Evolutionary conservation across 768 basidiomycete genomes (phyloP), one percentile per base, ranked within the genome.

Genomic region (Dioszegia hungarica): DNA sequence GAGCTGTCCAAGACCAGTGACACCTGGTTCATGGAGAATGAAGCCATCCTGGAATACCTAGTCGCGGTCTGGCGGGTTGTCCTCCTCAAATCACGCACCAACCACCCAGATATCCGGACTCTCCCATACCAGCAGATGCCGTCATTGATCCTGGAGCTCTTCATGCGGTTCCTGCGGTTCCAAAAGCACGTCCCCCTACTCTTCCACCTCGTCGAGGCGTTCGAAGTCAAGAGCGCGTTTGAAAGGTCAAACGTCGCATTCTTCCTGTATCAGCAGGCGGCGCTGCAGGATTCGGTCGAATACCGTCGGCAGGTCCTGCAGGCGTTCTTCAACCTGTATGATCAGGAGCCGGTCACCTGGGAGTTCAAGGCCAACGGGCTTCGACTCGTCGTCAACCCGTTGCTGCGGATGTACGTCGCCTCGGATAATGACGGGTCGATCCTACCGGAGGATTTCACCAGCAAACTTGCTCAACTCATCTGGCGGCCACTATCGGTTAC

Each of bases 251-350:
- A 80, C 38, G 79, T 88, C 17, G 85, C 87, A 0, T 85, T 86
- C 54, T 98, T 95, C 79, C 82, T 99, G 3, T 94, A 91, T 68
- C 79, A 81, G 12, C 87, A 90, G 66, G 87, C 93, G 25, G 89
- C 91, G 1, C 77, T 88, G 47, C 86, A 82, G 68, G 79, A 84
- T 24, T 83, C 86, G 61, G 71, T 82, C 20, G 77, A 82, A 43
- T 76, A 79, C 77, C 88, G 87, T 37, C 84, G 89, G n/a, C 88
- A 88, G 54, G 78, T 95, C 44, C 78, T 99, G 33, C 80, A 85
- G 73, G 85, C 89, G 53, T 98, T 97, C 77, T 78, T 93, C 56
- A 82, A 82, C 38, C 88, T 92, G 84, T 94, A 93, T 75, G 82
- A 83, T 22, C 76, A 75, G 45, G 84, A 87, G 52, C 67, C 78